These are phyloP conservation scores for Metschnikowia similis DNA, from an alignment of 805 yeast genomes.

Conservation along the genomic window DNA sequence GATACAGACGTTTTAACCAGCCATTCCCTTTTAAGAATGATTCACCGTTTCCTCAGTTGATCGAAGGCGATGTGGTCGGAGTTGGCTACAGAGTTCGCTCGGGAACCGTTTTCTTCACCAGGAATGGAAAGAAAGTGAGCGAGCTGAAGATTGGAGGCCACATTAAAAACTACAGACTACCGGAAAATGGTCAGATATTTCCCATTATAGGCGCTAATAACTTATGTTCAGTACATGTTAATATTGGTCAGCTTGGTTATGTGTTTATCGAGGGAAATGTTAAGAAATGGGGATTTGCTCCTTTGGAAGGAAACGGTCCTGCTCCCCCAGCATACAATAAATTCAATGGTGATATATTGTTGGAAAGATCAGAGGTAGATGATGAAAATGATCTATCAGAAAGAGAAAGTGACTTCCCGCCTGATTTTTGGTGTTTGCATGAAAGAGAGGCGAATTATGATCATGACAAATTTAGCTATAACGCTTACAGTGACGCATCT, in stretches of 20 bases:
- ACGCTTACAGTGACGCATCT: conserved; percentile 37
- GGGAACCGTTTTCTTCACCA: conserved; percentile 87
- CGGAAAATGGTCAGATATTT: conserved; percentile 48
- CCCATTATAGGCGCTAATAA: conserved; percentile 90
- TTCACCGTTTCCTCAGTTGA: conserved; percentile 52
- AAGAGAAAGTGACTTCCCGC: conserved; percentile 50
- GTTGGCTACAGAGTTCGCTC: conserved; percentile 79
- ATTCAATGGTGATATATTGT: conserved; percentile 69
- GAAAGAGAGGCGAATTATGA: conserved; percentile 13
- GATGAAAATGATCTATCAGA: conserved; percentile 44
- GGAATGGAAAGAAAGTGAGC: conserved; percentile 85
- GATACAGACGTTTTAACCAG: conserved; percentile 73
- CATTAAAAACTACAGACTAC: conserved; percentile 61
- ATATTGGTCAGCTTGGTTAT: conserved; percentile 84
- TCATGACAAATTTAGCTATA: conserved; percentile 33
- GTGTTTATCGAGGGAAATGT: conserved; percentile 91
- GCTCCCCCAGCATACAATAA: conserved; percentile 93
- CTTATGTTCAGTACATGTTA: conserved; percentile 78
- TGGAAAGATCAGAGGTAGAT: conserved; percentile 60
- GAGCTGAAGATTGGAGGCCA: conserved; percentile 84
- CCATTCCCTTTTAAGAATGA: conserved; percentile 54
- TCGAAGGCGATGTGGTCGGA: conserved; percentile 89
- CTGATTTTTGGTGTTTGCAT: conserved; percentile 48
- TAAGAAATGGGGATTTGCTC: conserved; percentile 95
- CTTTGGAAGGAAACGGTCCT: conserved; percentile 77